Conservation (phyloP, 2,329 filamentous ascomycete species). For the Colletotrichum caudatum region DNA sequence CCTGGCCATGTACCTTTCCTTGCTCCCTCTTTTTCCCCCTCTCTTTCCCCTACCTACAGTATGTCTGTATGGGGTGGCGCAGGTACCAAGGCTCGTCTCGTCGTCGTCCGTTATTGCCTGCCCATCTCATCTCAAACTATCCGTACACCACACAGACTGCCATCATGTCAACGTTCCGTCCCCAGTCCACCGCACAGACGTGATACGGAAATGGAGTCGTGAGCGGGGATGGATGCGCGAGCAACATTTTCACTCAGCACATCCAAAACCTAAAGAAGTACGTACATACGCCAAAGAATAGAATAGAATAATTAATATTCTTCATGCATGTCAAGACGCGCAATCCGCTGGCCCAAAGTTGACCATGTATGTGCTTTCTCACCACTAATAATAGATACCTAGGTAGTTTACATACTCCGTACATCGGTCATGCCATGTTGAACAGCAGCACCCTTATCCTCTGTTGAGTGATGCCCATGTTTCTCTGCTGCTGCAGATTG, state of each 20-base stretch:
- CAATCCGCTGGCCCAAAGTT: neutral
- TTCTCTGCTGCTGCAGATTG: neutral
- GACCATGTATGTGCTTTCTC: slow-evolving; percentile 4
- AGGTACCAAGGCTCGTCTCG: neutral
- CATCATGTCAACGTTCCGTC: slow-evolving; percentile 16
- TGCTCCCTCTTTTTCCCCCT: neutral
- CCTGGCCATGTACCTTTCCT: slow-evolving; percentile 16
- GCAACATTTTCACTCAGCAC: neutral
- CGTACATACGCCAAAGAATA: neutral
- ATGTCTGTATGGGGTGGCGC: neutral
- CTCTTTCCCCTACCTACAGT: no score
- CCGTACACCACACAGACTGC: slow-evolving; percentile 12
- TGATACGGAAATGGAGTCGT: neutral
- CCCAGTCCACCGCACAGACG: slow-evolving; percentile 11
- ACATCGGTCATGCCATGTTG: slow-evolving; percentile 27
- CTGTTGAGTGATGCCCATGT: slow-evolving; percentile 8
- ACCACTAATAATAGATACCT: neutral
- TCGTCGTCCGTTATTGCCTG: slow-evolving; percentile 9
- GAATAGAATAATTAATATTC: neutral
- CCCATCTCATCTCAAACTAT: slow-evolving; percentile 11
- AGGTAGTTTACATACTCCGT: no score
- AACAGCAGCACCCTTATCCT: slow-evolving; percentile 4
- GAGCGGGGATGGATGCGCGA: neutral
- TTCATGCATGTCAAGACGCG: slow-evolving; percentile 17
- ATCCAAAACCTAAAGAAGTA: neutral